A percentile compares a stretch with the other conserved stretches of the same genome.
phyloP scores from a whole-genome alignment of 1,139 yeast species.

The Arxiozyma slooffiae region DNA sequence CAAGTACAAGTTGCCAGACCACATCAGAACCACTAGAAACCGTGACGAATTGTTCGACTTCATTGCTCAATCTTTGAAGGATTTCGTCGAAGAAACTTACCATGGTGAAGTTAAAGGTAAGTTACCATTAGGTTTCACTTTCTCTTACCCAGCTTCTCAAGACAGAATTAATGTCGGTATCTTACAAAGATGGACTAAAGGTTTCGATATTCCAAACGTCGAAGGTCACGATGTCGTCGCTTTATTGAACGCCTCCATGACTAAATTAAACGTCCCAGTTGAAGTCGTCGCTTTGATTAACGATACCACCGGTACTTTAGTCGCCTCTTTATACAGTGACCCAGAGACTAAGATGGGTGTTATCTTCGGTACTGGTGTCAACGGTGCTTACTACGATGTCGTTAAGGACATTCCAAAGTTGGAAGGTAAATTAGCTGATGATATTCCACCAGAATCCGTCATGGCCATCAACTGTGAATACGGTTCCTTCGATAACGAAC shows the following conservation, averaged over 20 bases:
- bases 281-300: conserved; percentile 85
- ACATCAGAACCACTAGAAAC: conserved; percentile 63
- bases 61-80: conserved; percentile 70
- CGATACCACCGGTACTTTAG: conserved; percentile 95
- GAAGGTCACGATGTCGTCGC: conserved; percentile 95
- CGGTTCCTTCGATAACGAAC: conserved; percentile 95
- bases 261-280: conserved; percentile 60
- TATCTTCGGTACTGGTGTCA: conserved; percentile 96
- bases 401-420: conserved; percentile 73
- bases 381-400: conserved; percentile 88
- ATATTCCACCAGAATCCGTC: conserved; percentile 51
- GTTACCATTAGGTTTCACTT: conserved; percentile 87
- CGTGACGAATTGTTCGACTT: conserved; percentile 73
- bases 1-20: conserved; percentile 64
- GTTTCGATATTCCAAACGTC: conserved; percentile 86
- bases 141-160: conserved; percentile 89
- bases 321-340: conserved; percentile 89
- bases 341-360: conserved; percentile 86
- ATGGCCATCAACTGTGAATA: conserved; percentile 99
- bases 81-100: conserved; percentile 50
- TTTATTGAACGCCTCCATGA: conserved; percentile 68
- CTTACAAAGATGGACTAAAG: conserved; percentile 96
- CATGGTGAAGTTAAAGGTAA: conserved; percentile 45
- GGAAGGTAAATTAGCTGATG: conserved; percentile 57
- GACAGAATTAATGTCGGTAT: conserved; percentile 73